Conservation (phyloP, 2,329 filamentous ascomycete species). For the Colletotrichum abscissum region DNA sequence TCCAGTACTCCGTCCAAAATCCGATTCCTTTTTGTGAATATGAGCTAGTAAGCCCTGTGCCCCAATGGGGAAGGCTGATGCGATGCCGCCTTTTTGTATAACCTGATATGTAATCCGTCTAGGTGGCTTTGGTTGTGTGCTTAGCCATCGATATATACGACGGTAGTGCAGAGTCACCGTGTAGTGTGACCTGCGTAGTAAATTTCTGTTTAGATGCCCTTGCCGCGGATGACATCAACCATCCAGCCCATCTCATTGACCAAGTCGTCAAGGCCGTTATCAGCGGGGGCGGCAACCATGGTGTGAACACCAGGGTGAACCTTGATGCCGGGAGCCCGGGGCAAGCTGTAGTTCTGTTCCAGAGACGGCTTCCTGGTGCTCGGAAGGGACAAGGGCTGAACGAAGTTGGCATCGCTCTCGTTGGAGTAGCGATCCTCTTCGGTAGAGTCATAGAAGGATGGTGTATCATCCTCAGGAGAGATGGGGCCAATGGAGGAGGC, state of each 20-base stretch:
- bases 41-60: neutral
- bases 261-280: constrained; percentile 53
- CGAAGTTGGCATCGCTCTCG: constrained; percentile 49
- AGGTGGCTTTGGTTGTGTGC: neutral
- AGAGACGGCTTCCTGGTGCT: constrained; percentile 36
- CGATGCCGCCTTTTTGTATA: neutral
- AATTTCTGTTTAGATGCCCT: constrained; percentile 37
- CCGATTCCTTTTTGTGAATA: neutral
- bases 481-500: constrained; percentile 50
- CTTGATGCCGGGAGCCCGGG: constrained; percentile 45
- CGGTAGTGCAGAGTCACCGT: neutral
- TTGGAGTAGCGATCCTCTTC: constrained; percentile 51
- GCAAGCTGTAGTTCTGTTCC: constrained; percentile 58
- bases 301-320: constrained; percentile 31
- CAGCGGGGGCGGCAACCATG: constrained; percentile 48
- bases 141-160: neutral
- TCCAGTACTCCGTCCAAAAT: constrained; percentile 30
- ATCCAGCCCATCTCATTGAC: constrained; percentile 64
- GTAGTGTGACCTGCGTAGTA: neutral
- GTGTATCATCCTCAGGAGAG: constrained; percentile 53
- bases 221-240: constrained; percentile 56
- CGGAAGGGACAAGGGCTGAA: constrained; percentile 38
- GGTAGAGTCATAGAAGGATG: constrained; percentile 60
- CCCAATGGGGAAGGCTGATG: neutral
- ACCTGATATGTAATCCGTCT: constrained; percentile 7